Conservation (phyloP, 1,284 basidiomycete species). For the Thelephora terrestris region DNA sequence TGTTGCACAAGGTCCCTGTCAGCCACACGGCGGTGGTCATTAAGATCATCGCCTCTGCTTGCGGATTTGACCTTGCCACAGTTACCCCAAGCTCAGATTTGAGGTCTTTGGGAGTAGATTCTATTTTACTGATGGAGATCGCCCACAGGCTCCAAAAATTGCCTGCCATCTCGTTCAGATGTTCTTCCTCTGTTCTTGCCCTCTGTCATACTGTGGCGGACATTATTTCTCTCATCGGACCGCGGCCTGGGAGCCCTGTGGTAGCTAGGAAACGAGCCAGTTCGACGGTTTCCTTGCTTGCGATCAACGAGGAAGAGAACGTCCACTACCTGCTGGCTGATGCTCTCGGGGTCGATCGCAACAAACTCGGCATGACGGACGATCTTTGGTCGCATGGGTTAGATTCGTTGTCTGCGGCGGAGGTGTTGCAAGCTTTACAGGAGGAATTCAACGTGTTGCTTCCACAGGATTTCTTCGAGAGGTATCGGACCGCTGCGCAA, state of each 20-base stretch:
- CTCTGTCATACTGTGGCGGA: too few relatives aligned
- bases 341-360: neutral
- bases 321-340: neutral
- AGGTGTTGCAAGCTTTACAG: constrained; percentile 38
- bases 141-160: neutral
- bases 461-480: constrained; percentile 35
- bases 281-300: too few relatives aligned
- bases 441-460: constrained; percentile 27
- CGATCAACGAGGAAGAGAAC: too few relatives aligned
- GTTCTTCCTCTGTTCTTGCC: too few relatives aligned
- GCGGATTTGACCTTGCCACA: neutral
- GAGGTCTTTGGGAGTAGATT: neutral
- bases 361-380: constrained; percentile 5
- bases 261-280: too few relatives aligned
- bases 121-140: neutral
- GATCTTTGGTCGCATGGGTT: constrained; percentile 9
- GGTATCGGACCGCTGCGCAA: constrained; percentile 34
- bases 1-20: neutral
- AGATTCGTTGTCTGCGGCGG: constrained; percentile 48
- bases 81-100: neutral
- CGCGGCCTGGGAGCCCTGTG: too few relatives aligned
- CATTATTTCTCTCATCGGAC: too few relatives aligned
- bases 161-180: neutral
- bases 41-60: neutral
- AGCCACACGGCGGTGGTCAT: neutral